Percentiles rank a stretch among this genome's conserved stretches.
Evolutionary conservation across 2,329 filamentous ascomycete genomes (phyloP).

Genomic region (Rutstroemia sp.): DNA sequence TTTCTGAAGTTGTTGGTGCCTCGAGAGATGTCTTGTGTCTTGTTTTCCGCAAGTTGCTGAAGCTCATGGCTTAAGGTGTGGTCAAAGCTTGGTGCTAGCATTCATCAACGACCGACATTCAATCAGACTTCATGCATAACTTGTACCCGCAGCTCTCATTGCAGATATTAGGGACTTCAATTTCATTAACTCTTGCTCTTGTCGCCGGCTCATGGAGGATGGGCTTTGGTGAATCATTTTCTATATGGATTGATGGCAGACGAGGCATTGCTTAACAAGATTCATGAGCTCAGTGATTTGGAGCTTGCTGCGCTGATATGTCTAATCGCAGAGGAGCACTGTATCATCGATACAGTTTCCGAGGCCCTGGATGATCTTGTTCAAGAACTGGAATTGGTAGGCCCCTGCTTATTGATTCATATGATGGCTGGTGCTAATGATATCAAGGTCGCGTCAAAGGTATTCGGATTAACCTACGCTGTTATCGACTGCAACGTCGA

Average conservation of each 20-base stretch:
- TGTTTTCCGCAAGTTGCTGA: not conserved
- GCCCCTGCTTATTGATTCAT: not conserved
- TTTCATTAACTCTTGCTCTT: not conserved
- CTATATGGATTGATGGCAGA: constrained; percentile 46
- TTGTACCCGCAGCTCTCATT: not conserved
- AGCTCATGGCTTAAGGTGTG: constrained; percentile 19
- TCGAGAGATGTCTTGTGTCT: constrained; percentile 7
- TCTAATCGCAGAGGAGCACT: constrained; percentile 76
- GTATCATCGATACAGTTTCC: constrained; percentile 69
- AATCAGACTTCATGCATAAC: not conserved
- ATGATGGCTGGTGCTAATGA: not conserved
- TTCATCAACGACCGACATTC: constrained; percentile 5
- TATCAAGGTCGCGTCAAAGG: constrained; percentile 53
- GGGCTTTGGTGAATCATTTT: constrained; percentile 5
- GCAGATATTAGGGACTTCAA: not conserved
- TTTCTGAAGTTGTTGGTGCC: not conserved
- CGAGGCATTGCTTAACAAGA: constrained; percentile 55
- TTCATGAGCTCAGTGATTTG: constrained; percentile 76
- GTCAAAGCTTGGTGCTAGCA: constrained; percentile 25
- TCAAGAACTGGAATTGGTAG: constrained; percentile 64
- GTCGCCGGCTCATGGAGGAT: constrained; percentile 1
- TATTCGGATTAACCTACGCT: constrained; percentile 65
- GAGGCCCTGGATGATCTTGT: constrained; percentile 59
- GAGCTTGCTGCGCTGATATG: constrained; percentile 81
- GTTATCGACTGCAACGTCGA: constrained; percentile 65